Conservation (phyloP, 2,329 filamentous ascomycete species). For the Thermothelomyces thermophilus region DNA sequence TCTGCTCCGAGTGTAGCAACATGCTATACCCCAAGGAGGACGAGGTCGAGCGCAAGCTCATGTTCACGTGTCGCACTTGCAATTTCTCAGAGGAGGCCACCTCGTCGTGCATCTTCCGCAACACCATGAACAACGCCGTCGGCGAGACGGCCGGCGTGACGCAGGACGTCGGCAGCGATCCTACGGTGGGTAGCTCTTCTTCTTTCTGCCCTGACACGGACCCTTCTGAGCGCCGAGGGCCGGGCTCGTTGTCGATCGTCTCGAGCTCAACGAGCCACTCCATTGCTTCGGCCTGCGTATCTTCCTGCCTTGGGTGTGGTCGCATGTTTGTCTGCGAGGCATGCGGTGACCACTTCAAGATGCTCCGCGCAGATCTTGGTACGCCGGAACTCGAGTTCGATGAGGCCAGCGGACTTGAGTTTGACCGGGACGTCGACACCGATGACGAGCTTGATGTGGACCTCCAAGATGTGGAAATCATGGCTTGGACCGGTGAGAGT, state of each 20-base stretch:
- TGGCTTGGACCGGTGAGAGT: slow-evolving; percentile 9
- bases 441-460: slow-evolving; percentile 8
- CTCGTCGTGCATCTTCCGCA: slow-evolving; percentile 91
- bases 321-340: slow-evolving; percentile 33
- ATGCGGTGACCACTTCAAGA: slow-evolving; percentile 29
- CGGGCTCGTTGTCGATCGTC: not conserved
- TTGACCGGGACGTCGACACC: slow-evolving; percentile 3
- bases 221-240: not conserved
- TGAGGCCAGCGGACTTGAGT: slow-evolving; percentile 5
- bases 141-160: slow-evolving; percentile 96
- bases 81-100: slow-evolving; percentile 81
- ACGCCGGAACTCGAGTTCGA: slow-evolving; percentile 21
- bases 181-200: slow-evolving; percentile 76
- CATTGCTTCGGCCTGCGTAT: slow-evolving; percentile 18
- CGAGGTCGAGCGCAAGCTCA: slow-evolving; percentile 70
- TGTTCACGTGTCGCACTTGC: slow-evolving; percentile 95
- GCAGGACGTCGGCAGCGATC: slow-evolving; percentile 93
- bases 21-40: slow-evolving; percentile 98
- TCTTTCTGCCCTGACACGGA: slow-evolving; percentile 20
- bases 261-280: not conserved
- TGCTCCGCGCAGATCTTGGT: slow-evolving; percentile 8
- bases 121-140: slow-evolving; percentile 82
- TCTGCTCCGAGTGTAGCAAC: slow-evolving; percentile 98
- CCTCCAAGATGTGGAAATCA: slow-evolving; percentile 16
- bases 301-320: slow-evolving; percentile 44